Evolutionary conservation across 73 alveolate species (phyloP).

Genomic region (Uronychia setigera): DNA sequence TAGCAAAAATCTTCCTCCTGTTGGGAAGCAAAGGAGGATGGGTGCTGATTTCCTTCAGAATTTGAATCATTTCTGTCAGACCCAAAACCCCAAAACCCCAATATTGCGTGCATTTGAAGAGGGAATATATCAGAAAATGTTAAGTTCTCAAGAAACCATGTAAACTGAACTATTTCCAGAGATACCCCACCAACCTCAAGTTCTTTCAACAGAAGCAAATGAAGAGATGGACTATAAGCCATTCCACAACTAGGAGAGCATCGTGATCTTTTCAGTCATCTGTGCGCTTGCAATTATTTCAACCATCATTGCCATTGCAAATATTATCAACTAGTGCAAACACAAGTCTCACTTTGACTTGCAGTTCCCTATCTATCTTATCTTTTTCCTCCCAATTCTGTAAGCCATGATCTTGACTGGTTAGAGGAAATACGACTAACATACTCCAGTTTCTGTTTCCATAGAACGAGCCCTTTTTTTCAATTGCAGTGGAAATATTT

Average conservation of each 20-base stretch:
- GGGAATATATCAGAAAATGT: too few relatives aligned
- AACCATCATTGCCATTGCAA: not conserved
- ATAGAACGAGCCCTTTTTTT: not conserved
- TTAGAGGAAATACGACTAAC: not conserved
- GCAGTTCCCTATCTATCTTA: not conserved
- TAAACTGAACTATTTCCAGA: too few relatives aligned
- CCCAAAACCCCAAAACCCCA: too few relatives aligned
- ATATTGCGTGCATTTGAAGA: too few relatives aligned
- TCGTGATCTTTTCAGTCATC: not conserved
- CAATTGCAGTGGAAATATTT: not conserved
- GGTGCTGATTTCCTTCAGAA: too few relatives aligned
- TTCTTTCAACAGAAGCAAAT: too few relatives aligned
- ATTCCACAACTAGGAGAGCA: not conserved
- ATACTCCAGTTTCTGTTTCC: not conserved
- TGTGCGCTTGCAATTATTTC: not conserved
- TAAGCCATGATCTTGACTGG: not conserved
- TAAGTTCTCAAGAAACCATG: too few relatives aligned
- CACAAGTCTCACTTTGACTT: not conserved
- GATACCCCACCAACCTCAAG: too few relatives aligned
- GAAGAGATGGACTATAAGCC: too few relatives aligned
- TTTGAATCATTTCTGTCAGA: too few relatives aligned
- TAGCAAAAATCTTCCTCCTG: too few relatives aligned
- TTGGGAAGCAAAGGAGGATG: too few relatives aligned
- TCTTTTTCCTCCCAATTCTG: not conserved
- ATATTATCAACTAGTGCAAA: not conserved